phyloP scores from a whole-genome alignment of 2,329 filamentous ascomycete species.

The Fusarium lyarnte region DNA sequence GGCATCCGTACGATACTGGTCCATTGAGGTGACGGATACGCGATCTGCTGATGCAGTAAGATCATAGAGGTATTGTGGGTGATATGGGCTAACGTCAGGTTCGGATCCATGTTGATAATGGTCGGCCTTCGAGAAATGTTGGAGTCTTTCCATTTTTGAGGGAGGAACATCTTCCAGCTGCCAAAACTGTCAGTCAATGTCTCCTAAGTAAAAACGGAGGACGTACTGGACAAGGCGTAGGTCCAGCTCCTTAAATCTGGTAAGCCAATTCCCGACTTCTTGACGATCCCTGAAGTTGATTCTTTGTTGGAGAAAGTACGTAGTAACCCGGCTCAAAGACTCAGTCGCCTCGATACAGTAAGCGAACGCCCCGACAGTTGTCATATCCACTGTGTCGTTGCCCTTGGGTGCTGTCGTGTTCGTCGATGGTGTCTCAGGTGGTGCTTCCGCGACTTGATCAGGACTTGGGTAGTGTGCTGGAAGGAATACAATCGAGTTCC shows the following conservation, averaged over 20 bases:
- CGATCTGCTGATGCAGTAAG: conserved; percentile 59
- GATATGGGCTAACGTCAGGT: conserved; percentile 59
- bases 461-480: conserved; percentile 46
- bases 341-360: conserved; percentile 60
- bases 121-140: conserved; percentile 42
- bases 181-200: accelerated
- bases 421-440: conserved; percentile 8
- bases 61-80: conserved; percentile 62
- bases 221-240: conserved; percentile 54
- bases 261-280: conserved; percentile 55
- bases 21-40: conserved; percentile 51
- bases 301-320: conserved; percentile 56
- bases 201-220: accelerated
- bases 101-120: conserved; percentile 55
- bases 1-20: conserved; percentile 47
- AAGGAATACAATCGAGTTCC: conserved; percentile 52
- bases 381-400: conserved; percentile 40
- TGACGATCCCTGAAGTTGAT: conserved; percentile 52
- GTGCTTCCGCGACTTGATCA: conserved; percentile 16
- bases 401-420: not conserved
- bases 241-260: conserved; percentile 59
- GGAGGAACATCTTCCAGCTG: conserved; percentile 50
- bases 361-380: conserved; percentile 56
- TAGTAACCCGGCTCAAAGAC: conserved; percentile 55
- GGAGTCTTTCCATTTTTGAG: conserved; percentile 48